These are phyloP conservation scores for Hortaea werneckii DNA, from an alignment of 2,329 filamentous ascomycete genomes.

Conservation along the genomic window DNA sequence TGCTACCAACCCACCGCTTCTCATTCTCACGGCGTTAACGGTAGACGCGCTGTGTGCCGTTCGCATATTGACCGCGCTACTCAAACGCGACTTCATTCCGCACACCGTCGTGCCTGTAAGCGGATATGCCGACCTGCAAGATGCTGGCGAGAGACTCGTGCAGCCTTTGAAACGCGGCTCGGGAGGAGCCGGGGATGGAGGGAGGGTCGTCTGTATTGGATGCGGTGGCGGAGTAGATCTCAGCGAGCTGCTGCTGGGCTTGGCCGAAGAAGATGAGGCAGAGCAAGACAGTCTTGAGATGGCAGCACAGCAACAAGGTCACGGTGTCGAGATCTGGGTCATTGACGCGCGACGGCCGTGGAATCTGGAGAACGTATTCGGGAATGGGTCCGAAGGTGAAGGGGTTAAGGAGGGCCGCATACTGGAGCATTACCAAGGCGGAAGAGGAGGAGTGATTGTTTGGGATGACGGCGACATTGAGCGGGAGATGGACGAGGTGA, in stretches of 20 bases:
- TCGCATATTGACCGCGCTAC: conserved; percentile 81
- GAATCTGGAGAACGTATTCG: conserved; percentile 92
- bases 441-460: conserved; percentile 79
- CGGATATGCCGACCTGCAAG: conserved; percentile 81
- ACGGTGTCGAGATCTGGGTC: conserved; percentile 90
- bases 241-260: conserved; percentile 58
- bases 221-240: conserved; percentile 88
- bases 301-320: conserved; percentile 39
- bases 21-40: conserved; percentile 86
- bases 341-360: conserved; percentile 85
- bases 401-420: conserved; percentile 65
- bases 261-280: conserved; percentile 45
- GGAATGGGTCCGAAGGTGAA: conserved; percentile 37
- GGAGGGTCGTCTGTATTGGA: conserved; percentile 83
- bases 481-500: conserved; percentile 63
- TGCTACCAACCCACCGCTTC: conserved; percentile 76
- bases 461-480: conserved; percentile 96
- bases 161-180: conserved; percentile 75
- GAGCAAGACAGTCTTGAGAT: conserved; percentile 24
- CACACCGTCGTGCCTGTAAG: conserved; percentile 95
- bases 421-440: conserved; percentile 59
- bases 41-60: conserved; percentile 93
- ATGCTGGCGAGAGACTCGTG: conserved; percentile 68
- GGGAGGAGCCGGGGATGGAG: conserved; percentile 75
- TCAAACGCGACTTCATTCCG: conserved; percentile 94